Evolutionary conservation across 306 rosid genomes (phyloP), one percentile per base, ranked within the genome.

Genomic region (Rubus idaeus): DNA sequence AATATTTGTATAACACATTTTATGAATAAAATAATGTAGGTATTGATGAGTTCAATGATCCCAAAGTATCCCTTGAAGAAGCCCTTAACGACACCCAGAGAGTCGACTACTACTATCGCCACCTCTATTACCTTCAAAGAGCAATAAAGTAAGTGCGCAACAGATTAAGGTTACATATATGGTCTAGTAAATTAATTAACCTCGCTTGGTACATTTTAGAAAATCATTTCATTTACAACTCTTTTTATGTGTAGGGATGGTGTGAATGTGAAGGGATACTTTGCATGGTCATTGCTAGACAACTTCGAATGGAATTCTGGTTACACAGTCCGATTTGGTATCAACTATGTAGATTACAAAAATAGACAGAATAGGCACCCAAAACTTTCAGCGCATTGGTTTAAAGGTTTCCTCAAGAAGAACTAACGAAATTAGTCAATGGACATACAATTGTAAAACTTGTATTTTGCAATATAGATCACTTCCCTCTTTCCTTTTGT

Each of bases 251-350:
- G 61, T 21, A 90, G 91, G 84, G 78, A 76, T 74, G 93, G 93
- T 41, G 93, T 82, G 51, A 84, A 86, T 44, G 91, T 88, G 82
- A 90, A 83, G 79, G 92, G 96, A 26, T 90, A 83, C 82, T 89
- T 91, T 76, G 82, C 90, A 45, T 91, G 93, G 96, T 89, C 93
- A 46, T 79, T 91, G 73, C 78, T 90, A 73, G 96, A 90, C 80
- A 86, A 86, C 61, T 90, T 83, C 10, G 91, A 90, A 76, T 90
- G 90, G 95, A 16, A 0, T n/a, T 53, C 80, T 4, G 92, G 93
- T 35, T 89, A 91, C 79, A 75, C 80, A 0, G 85, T 87, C 51
- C 84, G 90, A 0, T 91, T 91, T 66, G 96, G 92, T 18, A 81
- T 87, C 12, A 89, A 84, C 39, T 89, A 81, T 62, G 87, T 91